phyloP scores from a whole-genome alignment of 2,329 filamentous ascomycete species.

The Fusarium sp. region DNA sequence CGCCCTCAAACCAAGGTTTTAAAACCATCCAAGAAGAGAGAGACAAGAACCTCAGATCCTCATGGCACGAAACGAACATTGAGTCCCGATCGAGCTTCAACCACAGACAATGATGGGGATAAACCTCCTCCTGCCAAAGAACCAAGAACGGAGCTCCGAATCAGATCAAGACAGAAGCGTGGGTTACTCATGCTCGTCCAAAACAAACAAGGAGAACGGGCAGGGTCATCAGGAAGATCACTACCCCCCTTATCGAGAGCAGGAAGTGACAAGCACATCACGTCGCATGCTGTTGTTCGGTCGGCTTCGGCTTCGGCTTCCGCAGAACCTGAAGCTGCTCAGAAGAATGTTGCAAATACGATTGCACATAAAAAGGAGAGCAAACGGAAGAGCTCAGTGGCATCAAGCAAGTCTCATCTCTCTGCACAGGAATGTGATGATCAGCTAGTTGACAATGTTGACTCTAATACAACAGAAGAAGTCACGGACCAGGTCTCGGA shows the following conservation, averaged over 20 bases:
- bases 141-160: constrained; percentile 58
- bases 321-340: background rate
- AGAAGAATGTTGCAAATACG: background rate
- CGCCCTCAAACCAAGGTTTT: background rate
- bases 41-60: background rate
- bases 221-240: background rate
- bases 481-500: background rate
- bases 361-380: background rate
- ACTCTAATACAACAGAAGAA: background rate
- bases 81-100: background rate
- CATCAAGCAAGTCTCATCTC: background rate
- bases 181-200: constrained; percentile 61
- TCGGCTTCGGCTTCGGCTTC: background rate
- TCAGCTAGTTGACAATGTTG: background rate
- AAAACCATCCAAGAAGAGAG: background rate
- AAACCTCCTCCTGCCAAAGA: constrained; percentile 29
- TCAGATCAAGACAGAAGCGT: constrained; percentile 59
- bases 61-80: constrained; percentile 15
- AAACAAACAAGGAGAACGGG: constrained; percentile 29
- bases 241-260: background rate
- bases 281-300: background rate
- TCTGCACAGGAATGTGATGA: background rate
- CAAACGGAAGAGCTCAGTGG: background rate
- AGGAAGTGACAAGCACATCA: background rate
- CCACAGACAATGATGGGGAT: background rate